Conservation (phyloP, 1,284 basidiomycete species). For the Cutaneotrichosporon sp. region DNA sequence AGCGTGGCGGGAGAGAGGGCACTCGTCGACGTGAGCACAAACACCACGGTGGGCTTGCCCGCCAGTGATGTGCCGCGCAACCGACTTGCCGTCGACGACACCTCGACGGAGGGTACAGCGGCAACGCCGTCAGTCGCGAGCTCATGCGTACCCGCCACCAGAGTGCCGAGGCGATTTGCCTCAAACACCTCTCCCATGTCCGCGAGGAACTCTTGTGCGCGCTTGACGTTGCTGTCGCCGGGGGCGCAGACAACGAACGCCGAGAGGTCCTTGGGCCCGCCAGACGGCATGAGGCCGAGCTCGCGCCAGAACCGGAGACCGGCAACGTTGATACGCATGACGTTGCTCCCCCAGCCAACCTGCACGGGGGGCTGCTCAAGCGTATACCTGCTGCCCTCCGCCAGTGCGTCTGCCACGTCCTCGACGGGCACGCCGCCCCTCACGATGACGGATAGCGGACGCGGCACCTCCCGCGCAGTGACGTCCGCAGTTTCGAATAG, state of each 20-base stretch:
- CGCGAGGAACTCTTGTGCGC: slow-evolving; percentile 24
- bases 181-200: slow-evolving; percentile 25
- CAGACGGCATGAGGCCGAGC: slow-evolving; percentile 42
- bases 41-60: slow-evolving; percentile 14
- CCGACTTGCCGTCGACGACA: neutral
- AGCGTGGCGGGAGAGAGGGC: slow-evolving; percentile 1
- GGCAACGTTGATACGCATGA: slow-evolving; percentile 38
- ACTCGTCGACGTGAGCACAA: slow-evolving; percentile 15
- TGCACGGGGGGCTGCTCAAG: slow-evolving; percentile 21
- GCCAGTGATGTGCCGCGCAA: slow-evolving; percentile 3
- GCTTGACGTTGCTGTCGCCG: slow-evolving; percentile 7
- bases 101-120: slow-evolving; percentile 3
- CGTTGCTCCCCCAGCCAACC: slow-evolving; percentile 33
- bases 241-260: slow-evolving; percentile 32
- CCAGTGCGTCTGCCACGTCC: slow-evolving; percentile 12
- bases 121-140: slow-evolving; percentile 2
- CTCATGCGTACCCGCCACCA: slow-evolving; percentile 7
- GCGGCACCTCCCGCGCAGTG: slow-evolving; percentile 4
- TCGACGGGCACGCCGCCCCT: slow-evolving; percentile 18
- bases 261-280: slow-evolving; percentile 41
- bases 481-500: slow-evolving; percentile 12
- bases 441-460: slow-evolving; percentile 10
- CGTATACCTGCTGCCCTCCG: slow-evolving; percentile 11
- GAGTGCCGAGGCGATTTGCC: slow-evolving; percentile 20
- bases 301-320: slow-evolving; percentile 45